phyloP scores from a whole-genome alignment of 129 eudicot species.

The Escallonia rubra region DNA sequence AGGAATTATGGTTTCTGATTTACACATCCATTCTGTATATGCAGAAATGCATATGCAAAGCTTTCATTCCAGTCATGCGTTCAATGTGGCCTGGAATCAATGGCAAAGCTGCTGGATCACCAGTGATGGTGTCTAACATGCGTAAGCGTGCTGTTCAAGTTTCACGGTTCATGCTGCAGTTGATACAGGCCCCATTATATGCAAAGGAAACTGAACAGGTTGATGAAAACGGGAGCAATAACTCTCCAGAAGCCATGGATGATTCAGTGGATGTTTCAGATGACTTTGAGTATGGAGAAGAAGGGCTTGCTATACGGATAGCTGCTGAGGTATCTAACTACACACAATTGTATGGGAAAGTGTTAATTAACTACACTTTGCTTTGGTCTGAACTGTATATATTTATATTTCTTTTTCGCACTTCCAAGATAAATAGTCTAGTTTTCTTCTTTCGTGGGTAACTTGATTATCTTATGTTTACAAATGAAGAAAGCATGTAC shows the following conservation, averaged over 20 bases:
- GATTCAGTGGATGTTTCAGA: constrained; percentile 18
- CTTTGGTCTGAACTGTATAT: too few relatives aligned
- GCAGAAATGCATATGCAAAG: constrained; percentile 79
- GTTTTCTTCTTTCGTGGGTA: too few relatives aligned
- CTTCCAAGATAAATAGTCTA: too few relatives aligned
- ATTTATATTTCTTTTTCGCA: too few relatives aligned
- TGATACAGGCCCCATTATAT: constrained; percentile 77
- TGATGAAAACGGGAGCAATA: constrained; percentile 21
- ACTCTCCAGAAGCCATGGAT: constrained; percentile 15
- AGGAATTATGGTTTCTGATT: neutral
- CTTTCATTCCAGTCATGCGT: constrained; percentile 72
- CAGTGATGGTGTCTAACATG: constrained; percentile 57
- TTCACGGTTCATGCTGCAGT: constrained; percentile 91
- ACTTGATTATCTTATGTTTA: too few relatives aligned
- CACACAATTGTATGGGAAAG: too few relatives aligned
- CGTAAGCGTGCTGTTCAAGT: constrained; percentile 93
- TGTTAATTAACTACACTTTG: too few relatives aligned
- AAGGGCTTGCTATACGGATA: constrained; percentile 87
- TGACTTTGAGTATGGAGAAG: constrained; percentile 61
- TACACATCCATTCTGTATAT: constrained; percentile 3
- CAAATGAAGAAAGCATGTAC: too few relatives aligned
- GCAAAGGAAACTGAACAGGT: constrained; percentile 36
- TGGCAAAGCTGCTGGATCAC: constrained; percentile 57
- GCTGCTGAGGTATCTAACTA: constrained; percentile 68
- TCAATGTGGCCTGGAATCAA: constrained; percentile 95